Evolutionary conservation across 495 filamentous ascomycete species (phyloP), one percentile per base, ranked within the genome.

Genomic region (Xylaria cubensis): DNA sequence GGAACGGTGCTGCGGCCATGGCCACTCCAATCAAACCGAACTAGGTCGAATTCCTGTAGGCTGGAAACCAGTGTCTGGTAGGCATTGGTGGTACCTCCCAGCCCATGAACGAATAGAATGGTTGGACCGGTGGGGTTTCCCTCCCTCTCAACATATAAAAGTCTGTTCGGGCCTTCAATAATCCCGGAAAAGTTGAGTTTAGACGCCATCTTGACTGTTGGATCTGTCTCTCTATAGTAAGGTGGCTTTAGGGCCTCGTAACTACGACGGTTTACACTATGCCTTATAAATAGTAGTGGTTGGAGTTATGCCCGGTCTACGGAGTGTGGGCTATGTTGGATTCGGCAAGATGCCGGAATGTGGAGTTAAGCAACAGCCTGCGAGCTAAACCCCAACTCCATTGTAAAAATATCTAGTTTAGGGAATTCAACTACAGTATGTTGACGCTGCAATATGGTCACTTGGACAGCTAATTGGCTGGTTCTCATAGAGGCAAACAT

Each of bases 291-390:
- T 26, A 42, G 19, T 13, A 21, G 29, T 42, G 12, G 19, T 44
- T 44, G 36, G 59, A 42, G 10, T 61, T 39, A 7, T 61, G 5
- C 17, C 32, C 4, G 32, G n/a, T 26, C 42, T 64, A 55, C 3
- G 51, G 21, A 53, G 61, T 13, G n/a, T 13, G 41, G 10, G 41
- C 3, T 64, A 48, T 44, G 42, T 48, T 34, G 48, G 62, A 24
- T 48, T 64, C 62, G 62, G 62, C 62, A 64, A 64, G 62, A 64
- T 64, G 42, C 62, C 59, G 59, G n/a, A 42, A 44, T 21, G 8
- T 4, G 24, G 21, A 8, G 50, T 42, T 42, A 42, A 3, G 50
- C 19, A 24, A n/a, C 8, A 26, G 13, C 12, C 5, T 26, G 51
- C 4, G 24, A 55, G 10, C 21, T 29, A 15, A 19, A 29, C 21